phyloP scores from a whole-genome alignment of 129 eudicot genomes.

The Cynara cardunculus region DNA sequence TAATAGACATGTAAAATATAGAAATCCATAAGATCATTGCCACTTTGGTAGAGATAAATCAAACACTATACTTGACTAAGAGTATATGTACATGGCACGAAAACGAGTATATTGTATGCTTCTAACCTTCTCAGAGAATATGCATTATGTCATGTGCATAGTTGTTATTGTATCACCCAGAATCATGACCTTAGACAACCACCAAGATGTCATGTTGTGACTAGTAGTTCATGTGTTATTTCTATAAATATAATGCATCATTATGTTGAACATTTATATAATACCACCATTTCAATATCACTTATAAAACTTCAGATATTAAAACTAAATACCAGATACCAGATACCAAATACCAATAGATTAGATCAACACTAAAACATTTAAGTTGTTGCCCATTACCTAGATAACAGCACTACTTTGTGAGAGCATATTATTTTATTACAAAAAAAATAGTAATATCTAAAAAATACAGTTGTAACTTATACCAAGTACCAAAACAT shows the following conservation, averaged over 20 bases:
- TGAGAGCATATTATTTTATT: background rate
- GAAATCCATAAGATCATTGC: too few species aligned
- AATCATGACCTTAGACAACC: background rate
- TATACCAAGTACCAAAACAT: slow-evolving; percentile 1
- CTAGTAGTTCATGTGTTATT: background rate
- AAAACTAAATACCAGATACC: background rate
- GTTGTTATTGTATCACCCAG: background rate
- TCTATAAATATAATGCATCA: background rate
- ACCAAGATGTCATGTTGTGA: background rate
- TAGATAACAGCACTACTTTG: slow-evolving; percentile 1
- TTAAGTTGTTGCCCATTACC: background rate
- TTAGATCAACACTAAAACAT: background rate
- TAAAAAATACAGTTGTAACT: background rate
- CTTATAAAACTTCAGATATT: background rate
- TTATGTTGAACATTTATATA: background rate
- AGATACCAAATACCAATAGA: background rate
- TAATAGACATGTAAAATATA: too few species aligned
- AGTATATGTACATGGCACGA: background rate
- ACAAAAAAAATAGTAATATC: background rate
- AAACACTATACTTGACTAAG: background rate
- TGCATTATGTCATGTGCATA: background rate
- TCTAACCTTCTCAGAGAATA: background rate
- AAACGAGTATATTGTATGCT: background rate
- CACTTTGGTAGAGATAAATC: too few species aligned
- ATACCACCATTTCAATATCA: background rate